Base-by-base conservation (phyloP, 1,139 yeast species). In the Debaryomyces nepalensis region DNA sequence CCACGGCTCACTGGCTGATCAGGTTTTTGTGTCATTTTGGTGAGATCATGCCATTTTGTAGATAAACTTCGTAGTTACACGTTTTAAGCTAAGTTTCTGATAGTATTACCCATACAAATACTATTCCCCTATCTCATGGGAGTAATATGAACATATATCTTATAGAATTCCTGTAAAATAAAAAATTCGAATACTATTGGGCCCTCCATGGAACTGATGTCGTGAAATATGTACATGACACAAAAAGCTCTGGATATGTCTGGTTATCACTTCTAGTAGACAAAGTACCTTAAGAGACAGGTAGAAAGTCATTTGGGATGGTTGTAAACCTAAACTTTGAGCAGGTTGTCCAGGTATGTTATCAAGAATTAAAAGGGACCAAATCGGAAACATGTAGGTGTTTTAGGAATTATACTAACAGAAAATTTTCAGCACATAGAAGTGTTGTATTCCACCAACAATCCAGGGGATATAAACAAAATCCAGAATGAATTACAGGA, bases 401-500 rank as follows among this genome's bases (percentile, higher is more conserved):
- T 29, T 18, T 5, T 7, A 8, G 15, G 6, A 15, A 10, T 23
- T 30, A 27, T 23, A 34, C 37, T 34, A 34, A 34, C 37, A 4
- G 11, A 29, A 24, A 34, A 8, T n/a, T 18, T 33, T 15, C 35
- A 68, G 70, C 57, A 56, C 26, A 66, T 78, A 18, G 74, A 75
- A 43, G 47, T 57, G 4, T 61, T 79, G 52, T 66, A 77, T 62
- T 57, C 74, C 48, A 53, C 71, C 49, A 53, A 61, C 58, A 64
- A 79, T 61, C 71, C 81, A 1, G 43, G 55, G 0, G 65, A 67
- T 46, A 74, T 84, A 27, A 59, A 68, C 23, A 50, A 60, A 7
- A 65, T 78, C 26, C 91, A 84, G 51, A 66, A 67, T 26, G 61
- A 63, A 33, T 64, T 85, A 16, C 89, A 82, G 51, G 51, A 54